Evolutionary conservation across 768 basidiomycete genomes (phyloP).

Genomic region (Naganishia vishniacii): DNA sequence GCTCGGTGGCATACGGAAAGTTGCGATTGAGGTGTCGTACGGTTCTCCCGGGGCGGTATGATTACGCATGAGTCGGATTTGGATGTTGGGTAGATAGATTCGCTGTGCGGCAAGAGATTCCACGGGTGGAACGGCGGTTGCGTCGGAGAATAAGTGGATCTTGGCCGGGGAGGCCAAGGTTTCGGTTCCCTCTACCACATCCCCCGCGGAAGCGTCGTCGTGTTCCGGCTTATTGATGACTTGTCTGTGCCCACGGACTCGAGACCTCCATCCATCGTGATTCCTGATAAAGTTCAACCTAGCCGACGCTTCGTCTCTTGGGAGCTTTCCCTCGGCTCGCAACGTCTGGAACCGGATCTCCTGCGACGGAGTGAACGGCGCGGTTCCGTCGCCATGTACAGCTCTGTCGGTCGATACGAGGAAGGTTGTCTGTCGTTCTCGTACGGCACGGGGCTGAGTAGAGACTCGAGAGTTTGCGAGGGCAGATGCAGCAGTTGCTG

Average conservation of each 20-base stretch:
- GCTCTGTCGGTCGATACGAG: slow-evolving; percentile 24
- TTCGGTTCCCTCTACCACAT: not conserved
- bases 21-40: slow-evolving; percentile 92
- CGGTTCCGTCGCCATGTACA: not conserved
- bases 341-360: slow-evolving; percentile 35
- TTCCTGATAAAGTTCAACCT: slow-evolving; percentile 35
- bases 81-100: slow-evolving; percentile 82
- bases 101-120: slow-evolving; percentile 62
- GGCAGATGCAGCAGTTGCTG: not conserved
- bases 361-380: slow-evolving; percentile 25
- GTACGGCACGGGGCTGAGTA: slow-evolving; percentile 39
- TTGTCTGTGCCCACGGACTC: slow-evolving; percentile 30
- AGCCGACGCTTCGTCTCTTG: slow-evolving; percentile 32
- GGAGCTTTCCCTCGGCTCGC: slow-evolving; percentile 27
- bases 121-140: slow-evolving; percentile 15
- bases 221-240: slow-evolving; percentile 9
- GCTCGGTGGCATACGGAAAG: slow-evolving; percentile 79
- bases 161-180: slow-evolving; percentile 17
- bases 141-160: slow-evolving; percentile 10
- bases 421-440: slow-evolving; percentile 31
- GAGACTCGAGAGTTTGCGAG: slow-evolving; percentile 17
- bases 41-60: slow-evolving; percentile 66
- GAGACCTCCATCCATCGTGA: slow-evolving; percentile 29
- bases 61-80: slow-evolving; percentile 78
- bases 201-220: not conserved